These are phyloP conservation scores for Yamadazyma oceani DNA, from an alignment of 1,139 yeast genomes.

Conservation along the genomic window DNA sequence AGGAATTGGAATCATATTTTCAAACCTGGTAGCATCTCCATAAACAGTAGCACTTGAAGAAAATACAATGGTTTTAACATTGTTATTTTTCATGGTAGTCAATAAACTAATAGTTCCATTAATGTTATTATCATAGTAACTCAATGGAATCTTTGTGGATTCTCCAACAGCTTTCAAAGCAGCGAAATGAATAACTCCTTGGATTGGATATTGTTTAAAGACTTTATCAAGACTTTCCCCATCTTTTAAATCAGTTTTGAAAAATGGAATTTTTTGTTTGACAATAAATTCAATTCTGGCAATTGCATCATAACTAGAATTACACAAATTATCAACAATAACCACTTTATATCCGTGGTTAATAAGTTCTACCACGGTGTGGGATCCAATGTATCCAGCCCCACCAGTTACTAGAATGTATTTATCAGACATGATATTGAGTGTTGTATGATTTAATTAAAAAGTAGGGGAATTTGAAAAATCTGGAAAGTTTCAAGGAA, in stretches of 20 bases:
- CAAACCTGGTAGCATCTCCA: constrained; percentile 77
- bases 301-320: constrained; percentile 69
- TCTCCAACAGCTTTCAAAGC: constrained; percentile 87
- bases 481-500: constrained; percentile 8
- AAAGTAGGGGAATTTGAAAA: not conserved
- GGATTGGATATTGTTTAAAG: constrained; percentile 50
- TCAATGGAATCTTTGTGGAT: constrained; percentile 69
- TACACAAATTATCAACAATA: constrained; percentile 67
- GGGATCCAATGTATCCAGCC: constrained; percentile 86
- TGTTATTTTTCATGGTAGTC: constrained; percentile 47
- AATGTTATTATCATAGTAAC: constrained; percentile 70
- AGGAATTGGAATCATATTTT: constrained; percentile 76
- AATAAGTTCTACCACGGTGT: constrained; percentile 67
- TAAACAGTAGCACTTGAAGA: constrained; percentile 83
- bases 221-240: constrained; percentile 46
- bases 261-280: constrained; percentile 52
- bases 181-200: constrained; percentile 79
- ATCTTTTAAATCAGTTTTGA: constrained; percentile 60
- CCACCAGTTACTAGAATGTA: constrained; percentile 81
- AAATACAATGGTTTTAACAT: constrained; percentile 65
- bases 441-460: not conserved
- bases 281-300: constrained; percentile 62
- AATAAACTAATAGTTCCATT: constrained; percentile 63
- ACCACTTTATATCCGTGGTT: constrained; percentile 68
- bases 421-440: constrained; percentile 15